These are phyloP conservation scores for Pelagomonas calceolata DNA, from an alignment of 108 stramenopile species.

Conservation along the genomic window DNA sequence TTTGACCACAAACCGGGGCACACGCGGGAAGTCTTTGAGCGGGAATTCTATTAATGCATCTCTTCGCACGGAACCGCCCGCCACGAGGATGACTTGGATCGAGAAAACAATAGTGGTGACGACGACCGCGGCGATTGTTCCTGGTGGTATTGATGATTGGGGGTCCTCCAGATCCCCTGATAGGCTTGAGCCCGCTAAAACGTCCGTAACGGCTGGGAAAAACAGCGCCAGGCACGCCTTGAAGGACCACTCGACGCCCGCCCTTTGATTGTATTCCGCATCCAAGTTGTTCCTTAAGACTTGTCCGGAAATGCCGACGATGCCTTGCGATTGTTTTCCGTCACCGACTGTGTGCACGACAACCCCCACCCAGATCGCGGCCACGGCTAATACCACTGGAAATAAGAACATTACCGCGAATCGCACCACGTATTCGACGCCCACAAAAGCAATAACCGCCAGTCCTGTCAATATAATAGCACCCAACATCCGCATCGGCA, in stretches of 20 bases:
- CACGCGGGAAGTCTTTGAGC: too few relatives aligned
- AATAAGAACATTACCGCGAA: slow-evolving; percentile 21
- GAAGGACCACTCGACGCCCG: slow-evolving; percentile 28
- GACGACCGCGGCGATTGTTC: slow-evolving; percentile 23
- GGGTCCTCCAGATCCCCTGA: slow-evolving; percentile 34
- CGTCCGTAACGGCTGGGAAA: slow-evolving; percentile 39
- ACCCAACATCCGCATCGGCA: slow-evolving; percentile 17
- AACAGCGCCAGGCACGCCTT: slow-evolving; percentile 29
- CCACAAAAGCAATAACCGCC: slow-evolving; percentile 21
- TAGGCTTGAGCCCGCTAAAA: slow-evolving; percentile 44
- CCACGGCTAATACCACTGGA: slow-evolving; percentile 15
- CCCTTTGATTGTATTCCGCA: slow-evolving; percentile 10
- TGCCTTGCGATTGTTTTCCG: slow-evolving; percentile 11
- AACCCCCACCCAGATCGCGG: slow-evolving; percentile 15
- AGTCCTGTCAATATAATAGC: slow-evolving; percentile 15
- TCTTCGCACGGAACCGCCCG: slow-evolving; percentile 10
- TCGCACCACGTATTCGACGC: slow-evolving; percentile 23
- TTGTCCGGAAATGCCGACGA: slow-evolving; percentile 10
- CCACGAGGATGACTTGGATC: slow-evolving; percentile 19
- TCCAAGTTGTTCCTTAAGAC: slow-evolving; percentile 11
- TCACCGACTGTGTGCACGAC: slow-evolving; percentile 10
- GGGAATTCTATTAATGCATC: slow-evolving; percentile 25
- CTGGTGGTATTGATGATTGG: slow-evolving; percentile 31
- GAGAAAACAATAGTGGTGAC: slow-evolving; percentile 17
- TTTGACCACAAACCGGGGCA: slow-evolving; percentile 6